Evolutionary conservation across 441 rosid genomes (phyloP).

Genomic region (Erodium trifolium): DNA sequence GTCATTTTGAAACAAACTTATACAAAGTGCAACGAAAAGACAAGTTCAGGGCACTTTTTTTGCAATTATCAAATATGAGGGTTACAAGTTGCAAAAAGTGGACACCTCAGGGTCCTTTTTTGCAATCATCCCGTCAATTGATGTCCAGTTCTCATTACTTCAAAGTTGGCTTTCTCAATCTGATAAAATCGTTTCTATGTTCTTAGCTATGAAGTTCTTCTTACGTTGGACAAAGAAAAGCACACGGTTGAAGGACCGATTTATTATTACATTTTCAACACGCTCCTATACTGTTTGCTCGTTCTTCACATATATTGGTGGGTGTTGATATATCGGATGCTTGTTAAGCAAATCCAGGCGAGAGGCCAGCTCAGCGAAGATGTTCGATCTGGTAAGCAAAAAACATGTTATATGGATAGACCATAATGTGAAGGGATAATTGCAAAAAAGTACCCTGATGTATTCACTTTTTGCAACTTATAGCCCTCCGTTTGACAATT

Average conservation of each 20-base stretch:
- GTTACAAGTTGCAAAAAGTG: too few species aligned
- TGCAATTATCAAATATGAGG: too few species aligned
- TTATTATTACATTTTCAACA: constrained; percentile 48
- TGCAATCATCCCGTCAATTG: too few species aligned
- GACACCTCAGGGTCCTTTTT: too few species aligned
- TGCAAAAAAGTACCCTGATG: too few species aligned
- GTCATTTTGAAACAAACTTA: too few species aligned
- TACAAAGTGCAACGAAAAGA: too few species aligned
- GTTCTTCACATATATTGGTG: constrained; percentile 52
- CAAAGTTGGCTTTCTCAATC: not conserved
- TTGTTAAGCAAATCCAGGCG: constrained; percentile 39
- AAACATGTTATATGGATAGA: not conserved
- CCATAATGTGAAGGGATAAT: not conserved
- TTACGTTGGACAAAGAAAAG: constrained; percentile 40
- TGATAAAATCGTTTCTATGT: not conserved
- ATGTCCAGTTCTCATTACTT: not conserved
- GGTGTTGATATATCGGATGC: constrained; percentile 49
- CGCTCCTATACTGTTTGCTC: constrained; percentile 44
- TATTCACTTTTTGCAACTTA: too few species aligned
- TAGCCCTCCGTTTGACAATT: too few species aligned
- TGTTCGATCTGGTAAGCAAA: constrained; percentile 45
- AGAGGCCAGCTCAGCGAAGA: constrained; percentile 51
- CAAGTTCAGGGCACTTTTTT: too few species aligned
- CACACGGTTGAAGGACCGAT: constrained; percentile 39
- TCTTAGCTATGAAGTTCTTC: constrained; percentile 43